Conservation (phyloP, 139 green algal genomes). For the Astrephomene gubernaculifera region DNA sequence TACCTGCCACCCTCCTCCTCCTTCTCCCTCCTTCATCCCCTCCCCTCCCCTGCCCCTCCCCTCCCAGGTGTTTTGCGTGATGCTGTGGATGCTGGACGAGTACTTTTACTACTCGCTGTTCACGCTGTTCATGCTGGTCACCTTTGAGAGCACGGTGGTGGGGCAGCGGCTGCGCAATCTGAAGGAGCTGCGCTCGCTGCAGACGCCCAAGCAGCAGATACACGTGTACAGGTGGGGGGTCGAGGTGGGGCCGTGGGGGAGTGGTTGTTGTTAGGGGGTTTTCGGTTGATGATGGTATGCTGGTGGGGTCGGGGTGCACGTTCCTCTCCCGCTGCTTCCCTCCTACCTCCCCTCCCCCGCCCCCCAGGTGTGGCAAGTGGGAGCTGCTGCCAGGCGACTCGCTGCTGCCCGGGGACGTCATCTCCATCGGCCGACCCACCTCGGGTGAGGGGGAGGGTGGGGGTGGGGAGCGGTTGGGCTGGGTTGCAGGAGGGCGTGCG, state of each 20-base stretch:
- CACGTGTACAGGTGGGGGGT: constrained; percentile 59
- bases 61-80: constrained; percentile 87
- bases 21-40: background rate
- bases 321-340: background rate
- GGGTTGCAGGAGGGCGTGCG: no score
- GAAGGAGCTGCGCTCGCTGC: constrained; percentile 85
- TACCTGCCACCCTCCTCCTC: background rate
- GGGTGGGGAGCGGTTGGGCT: background rate
- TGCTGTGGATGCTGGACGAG: constrained; percentile 95
- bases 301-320: background rate
- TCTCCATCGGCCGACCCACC: constrained; percentile 85
- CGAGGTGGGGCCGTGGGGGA: background rate
- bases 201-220: constrained; percentile 82
- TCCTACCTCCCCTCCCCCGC: background rate
- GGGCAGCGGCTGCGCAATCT: constrained; percentile 89
- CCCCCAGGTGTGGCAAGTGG: constrained; percentile 60
- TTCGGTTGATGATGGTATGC: background rate
- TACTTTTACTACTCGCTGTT: constrained; percentile 99
- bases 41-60: background rate
- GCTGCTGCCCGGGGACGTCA: constrained; percentile 94
- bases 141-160: constrained; percentile 98
- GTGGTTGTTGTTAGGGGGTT: background rate
- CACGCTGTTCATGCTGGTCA: constrained; percentile 97
- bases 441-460: background rate
- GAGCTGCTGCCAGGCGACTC: constrained; percentile 72